Evolutionary conservation across 2,329 filamentous ascomycete species (phyloP).

Genomic region (Talaromyces rugulosus): DNA sequence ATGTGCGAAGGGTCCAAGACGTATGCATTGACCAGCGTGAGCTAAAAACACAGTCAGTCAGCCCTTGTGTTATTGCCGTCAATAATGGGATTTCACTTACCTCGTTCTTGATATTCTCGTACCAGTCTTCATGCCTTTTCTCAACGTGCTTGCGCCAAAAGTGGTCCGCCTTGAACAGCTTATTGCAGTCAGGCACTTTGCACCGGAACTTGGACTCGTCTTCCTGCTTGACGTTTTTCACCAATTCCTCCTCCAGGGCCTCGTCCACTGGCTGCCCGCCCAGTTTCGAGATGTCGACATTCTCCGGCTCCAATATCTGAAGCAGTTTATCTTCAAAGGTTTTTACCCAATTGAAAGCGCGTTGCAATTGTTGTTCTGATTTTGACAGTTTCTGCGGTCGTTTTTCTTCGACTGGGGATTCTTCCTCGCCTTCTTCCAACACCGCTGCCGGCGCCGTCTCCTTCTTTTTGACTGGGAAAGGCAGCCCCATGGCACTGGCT

Average conservation of each 20-base stretch:
- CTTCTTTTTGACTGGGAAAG: slow-evolving; percentile 80
- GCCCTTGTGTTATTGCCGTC: not conserved
- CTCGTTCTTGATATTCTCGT: slow-evolving; percentile 73
- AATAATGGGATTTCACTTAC: slow-evolving; percentile 53
- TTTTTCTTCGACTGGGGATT: slow-evolving; percentile 64
- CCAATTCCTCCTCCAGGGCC: slow-evolving; percentile 77
- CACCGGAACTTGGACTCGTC: slow-evolving; percentile 96
- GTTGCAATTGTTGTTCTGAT: slow-evolving; percentile 84
- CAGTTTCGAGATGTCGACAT: slow-evolving; percentile 81
- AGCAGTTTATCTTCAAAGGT: slow-evolving; percentile 96
- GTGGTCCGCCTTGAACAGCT: slow-evolving; percentile 93
- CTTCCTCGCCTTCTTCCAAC: slow-evolving; percentile 58
- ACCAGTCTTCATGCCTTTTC: slow-evolving; percentile 89
- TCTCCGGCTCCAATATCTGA: slow-evolving; percentile 86
- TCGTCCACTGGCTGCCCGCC: slow-evolving; percentile 85
- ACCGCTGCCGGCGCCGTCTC: slow-evolving; percentile 40
- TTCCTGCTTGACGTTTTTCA: slow-evolving; percentile 90
- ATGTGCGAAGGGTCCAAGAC: slow-evolving; percentile 93
- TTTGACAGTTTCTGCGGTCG: slow-evolving; percentile 71
- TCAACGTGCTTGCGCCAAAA: slow-evolving; percentile 99
- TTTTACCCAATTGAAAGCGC: slow-evolving; percentile 97
- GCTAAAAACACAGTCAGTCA: slow-evolving; percentile 50
- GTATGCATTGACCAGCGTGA: slow-evolving; percentile 88
- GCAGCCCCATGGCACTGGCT: slow-evolving; percentile 75
- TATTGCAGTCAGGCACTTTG: slow-evolving; percentile 92